Evolutionary conservation across 768 basidiomycete species (phyloP), one percentile per base, ranked within the genome.

Genomic region (Mycena vulgaris): DNA sequence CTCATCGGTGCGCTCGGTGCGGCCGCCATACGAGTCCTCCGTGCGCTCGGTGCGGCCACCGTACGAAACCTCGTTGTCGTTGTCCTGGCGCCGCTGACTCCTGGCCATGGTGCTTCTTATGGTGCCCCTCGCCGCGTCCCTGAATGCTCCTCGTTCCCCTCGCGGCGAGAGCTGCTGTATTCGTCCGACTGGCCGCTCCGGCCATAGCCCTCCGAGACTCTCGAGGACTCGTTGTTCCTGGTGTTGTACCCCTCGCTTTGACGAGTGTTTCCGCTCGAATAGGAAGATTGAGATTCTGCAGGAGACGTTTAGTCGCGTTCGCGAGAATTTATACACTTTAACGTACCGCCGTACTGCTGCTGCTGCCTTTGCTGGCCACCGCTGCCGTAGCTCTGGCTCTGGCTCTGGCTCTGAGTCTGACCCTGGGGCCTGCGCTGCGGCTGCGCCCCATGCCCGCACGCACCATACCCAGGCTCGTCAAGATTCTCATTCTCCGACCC

Each of bases 401-500:
- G 28, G 31, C 31, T 33, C 37, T 61, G 59, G 17, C 16, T 45
- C 28, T 56, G 49, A 27, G 57, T 45, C 28, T 56, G 49, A 27
- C 61, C 61, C 42, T 64, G 68, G 16, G 67, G 63, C 17, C 63
- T 55, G 35, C 72, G 68, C 47, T 63, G 53, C 45, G 62, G 62
- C 45, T 56, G 53, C 45, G 56, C 67, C 17, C 78, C 78, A 69
- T 81, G 78, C 35, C 78, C 77, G 53, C 76, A 77, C 2, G 80
- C 80, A n/a, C 80, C 82, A 58, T 83, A 84, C 21, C 83, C 82
- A 53, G 81, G 74, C 71, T 86, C 84, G n/a, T 78, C 75, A 39
- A 75, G 77, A 48, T 75, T 71, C 51, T 83, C 78, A 31, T 81
- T 80, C 47, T 89, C 87, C 19, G 86, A 84, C 53, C 86, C 87